Percentiles rank a stretch among this genome's conserved stretches.
Evolutionary conservation across 148 eudicot genomes (phyloP).

Genomic region (Mesembryanthemum crystallinum): DNA sequence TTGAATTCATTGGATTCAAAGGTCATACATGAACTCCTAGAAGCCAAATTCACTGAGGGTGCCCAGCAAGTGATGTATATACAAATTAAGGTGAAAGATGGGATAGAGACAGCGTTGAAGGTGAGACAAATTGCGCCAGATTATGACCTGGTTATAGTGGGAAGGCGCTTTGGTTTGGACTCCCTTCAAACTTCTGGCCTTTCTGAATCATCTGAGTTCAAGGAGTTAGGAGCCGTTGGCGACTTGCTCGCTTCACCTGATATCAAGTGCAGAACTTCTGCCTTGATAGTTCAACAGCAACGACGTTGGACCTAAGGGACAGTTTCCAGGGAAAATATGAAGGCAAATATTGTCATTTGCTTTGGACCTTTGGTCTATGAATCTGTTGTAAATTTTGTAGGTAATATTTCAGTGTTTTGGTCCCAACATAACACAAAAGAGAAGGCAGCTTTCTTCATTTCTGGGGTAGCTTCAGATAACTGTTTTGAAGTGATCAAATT

Average conservation of each 20-base stretch:
- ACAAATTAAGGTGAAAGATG: constrained; percentile 34
- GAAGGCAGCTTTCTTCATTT: no score
- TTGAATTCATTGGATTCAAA: constrained; percentile 11
- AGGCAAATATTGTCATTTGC: no score
- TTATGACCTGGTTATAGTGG: constrained; percentile 34
- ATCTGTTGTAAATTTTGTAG: no score
- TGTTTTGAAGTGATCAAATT: no score
- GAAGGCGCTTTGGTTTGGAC: constrained; percentile 27
- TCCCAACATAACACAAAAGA: no score
- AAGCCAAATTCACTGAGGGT: neutral
- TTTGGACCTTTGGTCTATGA: no score
- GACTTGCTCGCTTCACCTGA: constrained; percentile 40
- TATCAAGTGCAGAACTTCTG: constrained; percentile 30
- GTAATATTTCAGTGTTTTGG: no score
- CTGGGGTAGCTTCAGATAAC: no score
- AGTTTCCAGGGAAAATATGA: neutral
- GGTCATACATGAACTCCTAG: constrained; percentile 11
- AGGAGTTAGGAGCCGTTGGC: constrained; percentile 39
- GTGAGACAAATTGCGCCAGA: constrained; percentile 23
- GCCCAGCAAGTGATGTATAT: constrained; percentile 11
- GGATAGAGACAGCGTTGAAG: constrained; percentile 25
- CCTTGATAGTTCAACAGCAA: constrained; percentile 45
- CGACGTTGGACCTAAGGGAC: neutral
- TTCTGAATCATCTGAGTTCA: constrained; percentile 29
- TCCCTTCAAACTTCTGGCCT: constrained; percentile 29